Conservation (phyloP, 164 flowering plant species). For the Chimonanthus praecox region DNA sequence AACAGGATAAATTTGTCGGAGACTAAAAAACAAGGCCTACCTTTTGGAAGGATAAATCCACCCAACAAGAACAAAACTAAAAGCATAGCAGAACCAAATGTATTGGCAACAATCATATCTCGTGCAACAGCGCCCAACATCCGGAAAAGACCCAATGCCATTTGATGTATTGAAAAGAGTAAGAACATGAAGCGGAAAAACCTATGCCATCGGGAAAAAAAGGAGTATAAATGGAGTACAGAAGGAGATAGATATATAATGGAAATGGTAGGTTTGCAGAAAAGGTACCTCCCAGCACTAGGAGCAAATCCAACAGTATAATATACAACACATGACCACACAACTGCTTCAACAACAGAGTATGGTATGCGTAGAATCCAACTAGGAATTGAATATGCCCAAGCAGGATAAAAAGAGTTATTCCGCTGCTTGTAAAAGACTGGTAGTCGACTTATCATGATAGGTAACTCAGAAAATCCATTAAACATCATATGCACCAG, state of each 20-base stretch:
- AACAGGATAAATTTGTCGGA: neutral
- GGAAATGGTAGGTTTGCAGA: neutral
- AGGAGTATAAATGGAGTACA: constrained; percentile 6
- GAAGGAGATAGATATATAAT: constrained; percentile 6
- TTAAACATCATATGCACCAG: constrained; percentile 87
- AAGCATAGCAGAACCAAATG: constrained; percentile 68
- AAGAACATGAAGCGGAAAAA: constrained; percentile 69
- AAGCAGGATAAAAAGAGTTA: constrained; percentile 80
- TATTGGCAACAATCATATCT: constrained; percentile 69
- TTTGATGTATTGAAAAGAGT: constrained; percentile 71
- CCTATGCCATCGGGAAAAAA: constrained; percentile 33
- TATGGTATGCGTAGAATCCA: constrained; percentile 85
- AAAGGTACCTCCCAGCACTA: constrained; percentile 56
- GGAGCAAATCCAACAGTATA: constrained; percentile 82
- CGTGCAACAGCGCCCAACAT: constrained; percentile 64
- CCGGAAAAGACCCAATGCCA: constrained; percentile 84
- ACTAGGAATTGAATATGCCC: constrained; percentile 74
- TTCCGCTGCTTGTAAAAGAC: constrained; percentile 88
- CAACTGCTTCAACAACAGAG: constrained; percentile 67
- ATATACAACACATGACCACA: constrained; percentile 79
- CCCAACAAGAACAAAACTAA: constrained; percentile 56
- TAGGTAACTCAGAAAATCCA: constrained; percentile 82
- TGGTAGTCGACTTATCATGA: constrained; percentile 78
- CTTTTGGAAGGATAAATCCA: constrained; percentile 82
- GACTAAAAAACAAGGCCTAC: constrained; percentile 25